Conservation (phyloP, 176 grass and related monocot genomes). For the Coix lacrymajobi region DNA sequence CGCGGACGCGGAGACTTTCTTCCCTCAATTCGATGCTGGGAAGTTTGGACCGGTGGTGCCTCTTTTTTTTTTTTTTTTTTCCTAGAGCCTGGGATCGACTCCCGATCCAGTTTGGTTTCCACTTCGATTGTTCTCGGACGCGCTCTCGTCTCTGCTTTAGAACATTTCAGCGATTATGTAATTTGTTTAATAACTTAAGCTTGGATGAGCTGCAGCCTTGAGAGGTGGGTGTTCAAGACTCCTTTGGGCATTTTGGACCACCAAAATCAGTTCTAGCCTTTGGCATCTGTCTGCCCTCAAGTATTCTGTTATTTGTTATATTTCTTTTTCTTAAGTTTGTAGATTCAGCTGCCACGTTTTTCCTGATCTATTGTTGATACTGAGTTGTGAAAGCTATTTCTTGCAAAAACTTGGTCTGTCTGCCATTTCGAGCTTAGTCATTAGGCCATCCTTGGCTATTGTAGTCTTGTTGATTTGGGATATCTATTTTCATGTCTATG, state of each 20-base stretch:
- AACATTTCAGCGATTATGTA: neutral
- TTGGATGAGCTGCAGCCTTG: neutral
- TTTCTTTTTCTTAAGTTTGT: neutral
- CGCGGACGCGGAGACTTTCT: neutral
- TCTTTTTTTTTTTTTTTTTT: neutral
- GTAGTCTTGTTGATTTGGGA: neutral
- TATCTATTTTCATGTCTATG: neutral
- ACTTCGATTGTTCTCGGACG: neutral
- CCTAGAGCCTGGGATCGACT: neutral
- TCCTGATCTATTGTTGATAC: neutral
- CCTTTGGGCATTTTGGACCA: neutral
- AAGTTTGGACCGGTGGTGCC: too few species aligned
- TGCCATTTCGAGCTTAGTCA: neutral
- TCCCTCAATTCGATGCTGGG: neutral
- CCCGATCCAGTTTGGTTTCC: neutral
- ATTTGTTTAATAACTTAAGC: neutral
- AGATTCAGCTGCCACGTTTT: neutral
- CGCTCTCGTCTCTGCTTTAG: neutral
- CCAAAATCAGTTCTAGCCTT: neutral
- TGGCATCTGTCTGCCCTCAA: neutral
- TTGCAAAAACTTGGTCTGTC: neutral
- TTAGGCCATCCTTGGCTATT: neutral
- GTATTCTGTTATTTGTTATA: neutral
- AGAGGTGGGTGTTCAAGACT: neutral
- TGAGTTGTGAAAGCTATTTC: neutral